phyloP scores from a whole-genome alignment of 1,284 basidiomycete species.

The Pseudozyma tsukubaensis region DNA sequence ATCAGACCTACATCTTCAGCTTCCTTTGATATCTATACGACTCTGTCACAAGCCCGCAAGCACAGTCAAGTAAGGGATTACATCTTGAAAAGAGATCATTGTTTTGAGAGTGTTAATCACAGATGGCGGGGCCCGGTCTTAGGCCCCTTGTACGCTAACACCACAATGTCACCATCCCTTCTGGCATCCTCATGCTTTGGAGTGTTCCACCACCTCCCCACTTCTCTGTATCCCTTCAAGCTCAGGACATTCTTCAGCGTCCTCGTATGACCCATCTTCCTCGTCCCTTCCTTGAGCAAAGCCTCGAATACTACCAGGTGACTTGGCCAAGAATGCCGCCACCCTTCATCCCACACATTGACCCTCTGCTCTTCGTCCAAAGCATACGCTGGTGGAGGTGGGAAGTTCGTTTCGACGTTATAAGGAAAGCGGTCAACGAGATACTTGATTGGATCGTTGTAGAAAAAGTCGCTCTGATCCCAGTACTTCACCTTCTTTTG shows the following conservation, averaged over 20 bases:
- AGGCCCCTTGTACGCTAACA: constrained; percentile 72
- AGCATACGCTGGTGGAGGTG: constrained; percentile 62
- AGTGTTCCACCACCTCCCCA: constrained; percentile 77
- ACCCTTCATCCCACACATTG: constrained; percentile 63
- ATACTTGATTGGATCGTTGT: constrained; percentile 78
- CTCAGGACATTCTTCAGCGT: constrained; percentile 71
- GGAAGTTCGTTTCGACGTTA: constrained; percentile 76
- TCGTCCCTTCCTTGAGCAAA: constrained; percentile 71
- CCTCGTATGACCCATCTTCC: constrained; percentile 67
- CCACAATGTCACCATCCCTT: constrained; percentile 78
- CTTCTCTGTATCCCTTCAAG: constrained; percentile 76
- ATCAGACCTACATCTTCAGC: constrained; percentile 5
- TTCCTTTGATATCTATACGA: too few relatives aligned
- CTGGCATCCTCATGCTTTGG: constrained; percentile 83
- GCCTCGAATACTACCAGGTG: constrained; percentile 83
- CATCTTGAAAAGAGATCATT: too few relatives aligned
- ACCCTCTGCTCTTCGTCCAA: neutral
- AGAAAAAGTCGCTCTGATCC: constrained; percentile 89
- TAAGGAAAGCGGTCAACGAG: constrained; percentile 76
- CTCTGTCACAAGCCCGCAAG: too few relatives aligned
- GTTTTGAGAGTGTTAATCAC: too few relatives aligned
- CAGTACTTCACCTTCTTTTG: constrained; percentile 72
- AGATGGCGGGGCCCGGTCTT: constrained; percentile 1
- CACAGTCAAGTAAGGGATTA: too few relatives aligned
- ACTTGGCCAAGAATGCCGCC: constrained; percentile 82